These are phyloP conservation scores for Eustoma russellianum DNA, from an alignment of 257 asterid species.

Conservation along the genomic window DNA sequence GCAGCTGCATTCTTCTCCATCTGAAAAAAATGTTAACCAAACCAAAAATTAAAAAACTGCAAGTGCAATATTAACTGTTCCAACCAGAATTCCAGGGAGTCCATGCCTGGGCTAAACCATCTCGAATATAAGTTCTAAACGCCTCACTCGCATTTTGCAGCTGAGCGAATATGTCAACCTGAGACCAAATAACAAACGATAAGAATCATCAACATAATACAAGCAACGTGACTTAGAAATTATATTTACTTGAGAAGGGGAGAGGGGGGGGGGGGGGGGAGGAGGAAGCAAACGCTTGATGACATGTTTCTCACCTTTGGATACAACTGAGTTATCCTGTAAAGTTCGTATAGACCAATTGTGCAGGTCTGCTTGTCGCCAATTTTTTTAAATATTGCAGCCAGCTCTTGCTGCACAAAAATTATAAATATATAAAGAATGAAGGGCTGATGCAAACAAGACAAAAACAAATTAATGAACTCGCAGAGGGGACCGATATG, in stretches of 20 bases:
- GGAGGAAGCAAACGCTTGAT: background rate
- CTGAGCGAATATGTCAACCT: constrained; percentile 97
- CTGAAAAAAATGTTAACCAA: constrained; percentile 36
- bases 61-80: background rate
- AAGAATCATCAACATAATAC: no score
- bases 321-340: constrained; percentile 90
- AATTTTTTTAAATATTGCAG: constrained; percentile 94
- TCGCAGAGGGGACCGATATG: constrained; percentile 2
- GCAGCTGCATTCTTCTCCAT: constrained; percentile 99
- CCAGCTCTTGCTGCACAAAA: constrained; percentile 80
- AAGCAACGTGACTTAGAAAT: no score
- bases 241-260: background rate
- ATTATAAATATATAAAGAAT: constrained; percentile 11
- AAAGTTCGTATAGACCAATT: constrained; percentile 90
- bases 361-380: constrained; percentile 99
- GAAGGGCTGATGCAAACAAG: background rate
- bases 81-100: background rate
- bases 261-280: no score
- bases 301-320: constrained; percentile 52
- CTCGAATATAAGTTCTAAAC: constrained; percentile 88
- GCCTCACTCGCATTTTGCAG: constrained; percentile 99
- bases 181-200: constrained; percentile 3
- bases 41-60: background rate
- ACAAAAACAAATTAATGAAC: background rate
- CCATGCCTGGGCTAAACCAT: constrained; percentile 90